These are phyloP conservation scores for Hortaea sp. DNA, from an alignment of 2,329 filamentous ascomycete genomes.

Conservation along the genomic window DNA sequence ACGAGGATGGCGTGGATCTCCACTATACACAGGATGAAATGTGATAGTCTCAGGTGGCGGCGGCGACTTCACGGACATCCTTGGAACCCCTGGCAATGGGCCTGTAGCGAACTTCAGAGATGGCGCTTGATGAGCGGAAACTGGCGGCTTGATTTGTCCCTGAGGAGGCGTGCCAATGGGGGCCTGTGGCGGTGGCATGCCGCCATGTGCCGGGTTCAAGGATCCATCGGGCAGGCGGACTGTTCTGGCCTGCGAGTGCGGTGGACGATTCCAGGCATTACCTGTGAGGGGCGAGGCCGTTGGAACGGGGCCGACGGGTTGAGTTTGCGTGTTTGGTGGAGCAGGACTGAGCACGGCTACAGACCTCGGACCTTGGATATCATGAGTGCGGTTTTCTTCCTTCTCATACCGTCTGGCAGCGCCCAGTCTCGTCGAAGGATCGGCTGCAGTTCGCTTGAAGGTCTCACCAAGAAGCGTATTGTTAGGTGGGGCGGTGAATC, in stretches of 20 bases:
- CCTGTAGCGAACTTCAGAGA: constrained; percentile 8
- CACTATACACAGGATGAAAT: constrained; percentile 63
- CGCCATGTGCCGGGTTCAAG: constrained; percentile 20
- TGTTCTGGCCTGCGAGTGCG: constrained; percentile 13
- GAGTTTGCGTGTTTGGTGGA: constrained; percentile 24
- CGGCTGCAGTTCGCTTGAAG: constrained; percentile 25
- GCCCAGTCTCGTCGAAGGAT: constrained; percentile 15
- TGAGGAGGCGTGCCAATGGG: constrained; percentile 19
- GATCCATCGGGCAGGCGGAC: constrained; percentile 25
- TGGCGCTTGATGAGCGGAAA: constrained; percentile 11
- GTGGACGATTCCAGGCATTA: constrained; percentile 5
- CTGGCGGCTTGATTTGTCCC: constrained; percentile 9
- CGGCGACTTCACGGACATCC: constrained; percentile 28
- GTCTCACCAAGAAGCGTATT: constrained; percentile 23
- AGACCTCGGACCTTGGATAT: constrained; percentile 16
- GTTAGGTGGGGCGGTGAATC: constrained; percentile 3
- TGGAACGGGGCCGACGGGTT: constrained; percentile 19
- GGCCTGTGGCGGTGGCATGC: constrained; percentile 12
- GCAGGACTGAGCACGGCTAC: constrained; percentile 18
- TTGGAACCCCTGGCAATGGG: constrained; percentile 13
- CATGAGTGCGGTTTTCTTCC: constrained; percentile 21
- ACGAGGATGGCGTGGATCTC: constrained; percentile 53
- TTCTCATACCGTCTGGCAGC: constrained; percentile 18
- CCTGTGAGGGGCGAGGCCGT: constrained; percentile 15
- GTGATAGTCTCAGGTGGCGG: constrained; percentile 60